Base-by-base conservation (phyloP, 345 rosid species). In the Aethionema arabicum region DNA sequence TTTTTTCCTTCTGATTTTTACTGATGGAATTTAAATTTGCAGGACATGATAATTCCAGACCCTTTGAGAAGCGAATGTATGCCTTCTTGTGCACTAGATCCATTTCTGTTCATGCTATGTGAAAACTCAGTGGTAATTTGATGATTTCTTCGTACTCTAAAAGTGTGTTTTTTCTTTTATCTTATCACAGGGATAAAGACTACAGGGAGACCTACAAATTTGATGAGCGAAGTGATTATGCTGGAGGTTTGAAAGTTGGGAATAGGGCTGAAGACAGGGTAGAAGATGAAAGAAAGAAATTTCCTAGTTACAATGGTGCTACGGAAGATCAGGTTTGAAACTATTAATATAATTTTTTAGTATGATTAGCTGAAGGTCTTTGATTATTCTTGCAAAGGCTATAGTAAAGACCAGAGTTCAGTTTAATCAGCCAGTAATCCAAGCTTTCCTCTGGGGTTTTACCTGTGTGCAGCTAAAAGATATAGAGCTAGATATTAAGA, bases 251-350 rank as follows among this genome's bases (percentile, higher is more conserved):
- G 68, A 85, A 72, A 77, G 68, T 56, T 68, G 64, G 78, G 50
- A 80, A 79, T 67, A 80, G 72, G 53, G 48, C 69, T 52, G 85
- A 77, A 61, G 90, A 70, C 68, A 80, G 29, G 49, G 70, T 69
- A 66, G 78, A 51, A 47, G 83, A 72, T 71, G 76, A 82, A 63
- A 74, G 84, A 72, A 65, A 66, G 14, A 48, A 65, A 44, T 67
- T 72, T 12, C 65, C 70, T 65, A 75, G 77, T 59, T 76, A 85
- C 69, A 82, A 76, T 70, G 49, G 42, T 69, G 50, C 60, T 69
- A 76, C 73, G 67, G 75, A 68, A 72, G 88, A 81, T 58, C 85
- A 87, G 97, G 99, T 90, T 72, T 62, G 72, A 66, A 73, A 47
- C 35, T 48, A 41, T 21, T 21, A 21, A 21, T 21, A 21, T 21